These are phyloP conservation scores for Gossypium australe DNA, from an alignment of 345 rosid genomes.

Conservation along the genomic window DNA sequence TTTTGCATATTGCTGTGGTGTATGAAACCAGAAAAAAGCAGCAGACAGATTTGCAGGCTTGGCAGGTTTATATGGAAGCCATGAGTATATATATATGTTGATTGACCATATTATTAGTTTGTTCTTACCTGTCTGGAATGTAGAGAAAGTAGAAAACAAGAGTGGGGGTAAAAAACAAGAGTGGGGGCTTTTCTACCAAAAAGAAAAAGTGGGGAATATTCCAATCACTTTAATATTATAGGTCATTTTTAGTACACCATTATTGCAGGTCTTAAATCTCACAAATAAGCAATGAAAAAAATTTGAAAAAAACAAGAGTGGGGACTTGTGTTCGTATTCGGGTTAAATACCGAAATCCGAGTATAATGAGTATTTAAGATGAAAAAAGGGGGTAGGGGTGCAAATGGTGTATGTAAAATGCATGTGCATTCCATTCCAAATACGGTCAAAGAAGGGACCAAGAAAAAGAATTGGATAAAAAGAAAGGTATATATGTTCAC, in stretches of 20 bases:
- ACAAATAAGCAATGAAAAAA: background rate
- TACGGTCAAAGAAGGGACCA: no score
- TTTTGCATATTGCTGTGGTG: constrained; percentile 3
- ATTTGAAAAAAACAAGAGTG: no score
- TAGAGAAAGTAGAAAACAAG: constrained; percentile 1
- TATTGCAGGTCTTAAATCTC: background rate
- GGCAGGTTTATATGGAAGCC: constrained; percentile 24
- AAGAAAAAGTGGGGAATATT: background rate
- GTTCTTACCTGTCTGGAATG: constrained; percentile 4
- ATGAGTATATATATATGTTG: constrained; percentile 9
- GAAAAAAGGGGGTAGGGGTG: no score
- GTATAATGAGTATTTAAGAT: no score
- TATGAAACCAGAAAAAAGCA: constrained; percentile 25
- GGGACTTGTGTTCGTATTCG: no score
- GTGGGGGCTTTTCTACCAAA: background rate
- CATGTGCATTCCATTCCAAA: no score
- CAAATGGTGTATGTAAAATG: no score
- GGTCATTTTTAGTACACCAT: no score
- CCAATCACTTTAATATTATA: background rate
- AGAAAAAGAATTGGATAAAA: no score
- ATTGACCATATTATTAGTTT: background rate
- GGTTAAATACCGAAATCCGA: no score
- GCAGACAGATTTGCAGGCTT: constrained; percentile 25
- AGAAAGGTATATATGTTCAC: no score
- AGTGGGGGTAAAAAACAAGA: background rate